phyloP scores from a whole-genome alignment of 371 early-diverging fungal species.

The Rhizopus stolonifer region DNA sequence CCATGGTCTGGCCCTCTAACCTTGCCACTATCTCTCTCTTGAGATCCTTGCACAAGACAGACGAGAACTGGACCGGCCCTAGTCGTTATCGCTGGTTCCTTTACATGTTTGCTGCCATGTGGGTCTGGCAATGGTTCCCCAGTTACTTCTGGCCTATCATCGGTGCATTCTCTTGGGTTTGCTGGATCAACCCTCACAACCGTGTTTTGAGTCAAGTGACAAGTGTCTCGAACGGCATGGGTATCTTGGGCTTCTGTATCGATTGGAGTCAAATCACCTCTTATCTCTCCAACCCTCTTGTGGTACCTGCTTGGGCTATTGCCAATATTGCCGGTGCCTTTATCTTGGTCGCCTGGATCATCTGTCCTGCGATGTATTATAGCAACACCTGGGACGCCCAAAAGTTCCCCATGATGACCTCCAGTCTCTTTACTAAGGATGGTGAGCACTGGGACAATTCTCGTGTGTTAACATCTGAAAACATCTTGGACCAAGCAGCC shows the following conservation, averaged over 20 bases:
- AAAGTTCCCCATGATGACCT: slow-evolving; percentile 60
- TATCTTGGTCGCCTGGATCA: slow-evolving; percentile 71
- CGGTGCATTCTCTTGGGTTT: slow-evolving; percentile 71
- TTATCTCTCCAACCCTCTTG: slow-evolving; percentile 68
- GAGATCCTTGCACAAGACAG: slow-evolving; percentile 65
- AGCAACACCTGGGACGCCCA: slow-evolving; percentile 65
- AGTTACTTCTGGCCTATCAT: slow-evolving; percentile 72
- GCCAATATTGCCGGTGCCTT: slow-evolving; percentile 71
- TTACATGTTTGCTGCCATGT: slow-evolving; percentile 53
- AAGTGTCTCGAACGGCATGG: slow-evolving; percentile 64
- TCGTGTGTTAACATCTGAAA: slow-evolving; percentile 53
- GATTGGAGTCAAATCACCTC: slow-evolving; percentile 75
- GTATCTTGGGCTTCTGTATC: slow-evolving; percentile 67
- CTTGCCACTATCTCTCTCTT: slow-evolving; percentile 74
- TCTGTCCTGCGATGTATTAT: slow-evolving; percentile 72
- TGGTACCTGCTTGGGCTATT: slow-evolving; percentile 74
- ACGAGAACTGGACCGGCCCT: slow-evolving; percentile 45
- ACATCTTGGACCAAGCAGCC: slow-evolving; percentile 55
- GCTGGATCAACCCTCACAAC: slow-evolving; percentile 68
- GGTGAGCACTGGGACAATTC: slow-evolving; percentile 59
- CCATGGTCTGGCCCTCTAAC: slow-evolving; percentile 86
- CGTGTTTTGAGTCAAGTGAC: slow-evolving; percentile 58
- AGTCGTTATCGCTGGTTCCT: slow-evolving; percentile 68
- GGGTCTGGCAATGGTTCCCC: slow-evolving; percentile 79
- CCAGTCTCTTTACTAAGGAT: slow-evolving; percentile 37